phyloP scores from a whole-genome alignment of 2,329 filamentous ascomycete genomes.

The Fusarium tuaranense region DNA sequence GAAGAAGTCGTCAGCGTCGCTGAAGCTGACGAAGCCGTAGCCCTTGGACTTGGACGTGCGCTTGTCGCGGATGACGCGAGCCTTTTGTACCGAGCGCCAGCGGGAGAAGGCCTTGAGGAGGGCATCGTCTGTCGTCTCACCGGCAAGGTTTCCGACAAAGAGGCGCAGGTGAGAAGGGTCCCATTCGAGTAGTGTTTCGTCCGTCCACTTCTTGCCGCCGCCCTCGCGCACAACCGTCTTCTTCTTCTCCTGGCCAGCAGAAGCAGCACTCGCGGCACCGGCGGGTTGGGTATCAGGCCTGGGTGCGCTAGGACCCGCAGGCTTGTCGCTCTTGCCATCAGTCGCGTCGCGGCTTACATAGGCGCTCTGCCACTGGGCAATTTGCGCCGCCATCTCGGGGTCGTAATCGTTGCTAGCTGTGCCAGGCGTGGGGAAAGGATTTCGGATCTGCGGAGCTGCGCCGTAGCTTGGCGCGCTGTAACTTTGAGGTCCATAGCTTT shows the following conservation, averaged over 20 bases:
- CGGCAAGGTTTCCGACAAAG: conserved; percentile 96
- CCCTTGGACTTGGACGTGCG: conserved; percentile 96
- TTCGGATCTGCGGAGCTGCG: conserved; percentile 76
- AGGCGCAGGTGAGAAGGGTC: conserved; percentile 93
- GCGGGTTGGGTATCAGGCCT: conserved; percentile 54
- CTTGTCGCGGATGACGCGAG: conserved; percentile 94
- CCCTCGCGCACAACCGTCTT: conserved; percentile 91
- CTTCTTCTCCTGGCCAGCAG: conserved; percentile 67
- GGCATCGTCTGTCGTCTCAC: conserved; percentile 96
- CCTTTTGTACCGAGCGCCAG: conserved; percentile 91
- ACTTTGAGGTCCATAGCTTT: conserved; percentile 43
- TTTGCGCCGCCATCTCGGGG: conserved; percentile 88
- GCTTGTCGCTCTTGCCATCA: conserved; percentile 50
- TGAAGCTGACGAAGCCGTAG: conserved; percentile 96
- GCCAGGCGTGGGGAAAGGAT: conserved; percentile 80
- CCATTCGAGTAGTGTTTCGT: conserved; percentile 92
- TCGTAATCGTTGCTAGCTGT: conserved; percentile 65
- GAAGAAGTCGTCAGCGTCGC: conserved; percentile 96
- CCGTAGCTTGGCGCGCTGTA: conserved; percentile 53
- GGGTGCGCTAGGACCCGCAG: conserved; percentile 45
- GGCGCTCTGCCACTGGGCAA: conserved; percentile 94
- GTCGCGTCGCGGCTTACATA: conserved; percentile 75
- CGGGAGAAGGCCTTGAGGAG: conserved; percentile 92
- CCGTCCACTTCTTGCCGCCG: conserved; percentile 93
- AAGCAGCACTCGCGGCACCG: conserved; percentile 37